These are phyloP conservation scores for Dothideomycetidae sp. DNA, from an alignment of 2,329 filamentous ascomycete species.

Conservation along the genomic window DNA sequence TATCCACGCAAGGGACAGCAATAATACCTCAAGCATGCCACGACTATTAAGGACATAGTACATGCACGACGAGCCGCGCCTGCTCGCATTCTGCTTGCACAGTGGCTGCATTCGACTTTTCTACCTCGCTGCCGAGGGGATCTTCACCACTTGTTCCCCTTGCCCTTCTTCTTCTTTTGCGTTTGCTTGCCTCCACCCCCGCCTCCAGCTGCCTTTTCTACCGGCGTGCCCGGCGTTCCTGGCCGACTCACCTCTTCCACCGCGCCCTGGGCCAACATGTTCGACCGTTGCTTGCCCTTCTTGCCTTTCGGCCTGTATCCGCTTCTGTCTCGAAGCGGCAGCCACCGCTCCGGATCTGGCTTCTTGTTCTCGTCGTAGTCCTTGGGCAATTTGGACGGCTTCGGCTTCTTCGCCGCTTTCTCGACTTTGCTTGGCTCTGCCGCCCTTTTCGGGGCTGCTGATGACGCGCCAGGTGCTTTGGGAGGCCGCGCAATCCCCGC, in stretches of 20 bases:
- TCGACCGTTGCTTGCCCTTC: conserved; percentile 59
- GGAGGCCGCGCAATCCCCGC: conserved; percentile 44
- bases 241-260: conserved; percentile 36
- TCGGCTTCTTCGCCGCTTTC: conserved; percentile 43
- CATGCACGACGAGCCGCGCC: no score
- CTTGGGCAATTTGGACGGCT: conserved; percentile 52
- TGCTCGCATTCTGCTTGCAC: no score
- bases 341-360: conserved; percentile 82
- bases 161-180: conserved; percentile 27
- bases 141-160: conserved; percentile 13
- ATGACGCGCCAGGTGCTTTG: conserved; percentile 13
- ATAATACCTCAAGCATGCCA: no score
- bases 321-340: conserved; percentile 78
- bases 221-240: conserved; percentile 21
- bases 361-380: conserved; percentile 63
- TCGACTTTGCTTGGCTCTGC: conserved; percentile 29
- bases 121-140: no score
- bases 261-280: conserved; percentile 71
- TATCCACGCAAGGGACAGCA: no score
- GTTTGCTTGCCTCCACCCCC: conserved; percentile 27
- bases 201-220: conserved; percentile 27
- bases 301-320: conserved; percentile 81
- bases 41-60: no score
- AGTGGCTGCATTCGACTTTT: neutral
- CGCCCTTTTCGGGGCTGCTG: conserved; percentile 35